Conservation (phyloP, 257 asterid genomes). For the Solanum lycopersicoides region DNA sequence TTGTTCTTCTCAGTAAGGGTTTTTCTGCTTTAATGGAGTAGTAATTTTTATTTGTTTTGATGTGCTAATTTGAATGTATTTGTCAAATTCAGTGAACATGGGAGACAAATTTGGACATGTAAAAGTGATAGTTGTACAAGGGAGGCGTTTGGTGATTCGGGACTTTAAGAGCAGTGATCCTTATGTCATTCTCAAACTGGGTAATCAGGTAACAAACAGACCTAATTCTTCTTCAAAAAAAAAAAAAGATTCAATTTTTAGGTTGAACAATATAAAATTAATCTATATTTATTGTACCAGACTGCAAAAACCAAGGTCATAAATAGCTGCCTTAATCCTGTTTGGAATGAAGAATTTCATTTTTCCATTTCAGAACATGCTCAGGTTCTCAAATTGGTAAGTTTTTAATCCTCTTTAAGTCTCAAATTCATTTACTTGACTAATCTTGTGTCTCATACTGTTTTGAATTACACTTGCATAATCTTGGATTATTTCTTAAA, state of each 20-base stretch:
- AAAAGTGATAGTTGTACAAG: conserved; percentile 26
- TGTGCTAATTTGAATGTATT: background rate
- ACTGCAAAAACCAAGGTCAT: conserved; percentile 36
- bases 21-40: background rate
- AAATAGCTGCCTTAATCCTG: conserved; percentile 36
- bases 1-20: background rate
- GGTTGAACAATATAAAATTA: background rate
- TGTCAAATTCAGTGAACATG: conserved; percentile 5
- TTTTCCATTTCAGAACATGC: conserved; percentile 31
- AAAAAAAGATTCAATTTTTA: no score
- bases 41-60: background rate
- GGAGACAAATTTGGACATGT: conserved; percentile 26
- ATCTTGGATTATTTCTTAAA: background rate
- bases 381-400: conserved; percentile 29
- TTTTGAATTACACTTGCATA: no score
- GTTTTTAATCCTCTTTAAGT: background rate
- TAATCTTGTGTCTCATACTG: background rate
- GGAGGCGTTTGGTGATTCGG: conserved; percentile 27
- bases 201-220: conserved; percentile 22
- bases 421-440: background rate
- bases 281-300: conserved; percentile 6
- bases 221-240: background rate
- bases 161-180: conserved; percentile 46
- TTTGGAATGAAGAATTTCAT: conserved; percentile 41
- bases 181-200: conserved; percentile 36